Evolutionary conservation across 1,284 basidiomycete species (phyloP), one percentile per base, ranked within the genome.

Genomic region (Fistulina hepatica): DNA sequence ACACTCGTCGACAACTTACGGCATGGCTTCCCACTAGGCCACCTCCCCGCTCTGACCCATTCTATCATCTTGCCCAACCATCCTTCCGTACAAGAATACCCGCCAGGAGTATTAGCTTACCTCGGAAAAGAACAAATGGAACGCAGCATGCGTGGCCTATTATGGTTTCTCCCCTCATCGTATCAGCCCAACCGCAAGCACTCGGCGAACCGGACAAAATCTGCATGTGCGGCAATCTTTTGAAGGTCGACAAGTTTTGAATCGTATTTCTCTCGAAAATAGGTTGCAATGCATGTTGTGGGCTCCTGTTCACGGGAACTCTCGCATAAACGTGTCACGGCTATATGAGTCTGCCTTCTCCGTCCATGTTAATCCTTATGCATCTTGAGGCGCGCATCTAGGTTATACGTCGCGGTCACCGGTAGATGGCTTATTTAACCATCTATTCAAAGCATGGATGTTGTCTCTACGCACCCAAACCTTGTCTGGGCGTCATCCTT

Each of bases 21-120:
- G 0, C 11, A 45, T 13, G 57, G 61, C 12, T 65, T 64, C 36
- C 57, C 56, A 1, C 45, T 64, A 5, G 60, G 60, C 1, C 19
- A 48, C 6, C 47, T 59, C 38, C 56, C 56, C 1, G 2, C 8
- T 4, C 44, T 63, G 4, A 4, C 22, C 0, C 2, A 33, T 4
- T 46, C 46, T 0, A 40, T 48, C 48, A 45, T 47, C 8, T 34
- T 47, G 5, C 34, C 22, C 6, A 48, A 49, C 23, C 40, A 48
- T 19, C 21, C 35, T 1, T 49, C 45, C 0, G 37, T 37, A 3
- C 2, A n/a, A 1, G 27, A 30, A 2, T 33, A 45, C 15, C 16
- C 8, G 5, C 26, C 12, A 0, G 36, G 20, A 3, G 42, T 45
- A 4, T 1, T 21, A 5, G 36, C 42, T 3, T 50, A 50, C 15